phyloP scores from a whole-genome alignment of 805 yeast genomes.

The Schwanniomyces yamadae region DNA sequence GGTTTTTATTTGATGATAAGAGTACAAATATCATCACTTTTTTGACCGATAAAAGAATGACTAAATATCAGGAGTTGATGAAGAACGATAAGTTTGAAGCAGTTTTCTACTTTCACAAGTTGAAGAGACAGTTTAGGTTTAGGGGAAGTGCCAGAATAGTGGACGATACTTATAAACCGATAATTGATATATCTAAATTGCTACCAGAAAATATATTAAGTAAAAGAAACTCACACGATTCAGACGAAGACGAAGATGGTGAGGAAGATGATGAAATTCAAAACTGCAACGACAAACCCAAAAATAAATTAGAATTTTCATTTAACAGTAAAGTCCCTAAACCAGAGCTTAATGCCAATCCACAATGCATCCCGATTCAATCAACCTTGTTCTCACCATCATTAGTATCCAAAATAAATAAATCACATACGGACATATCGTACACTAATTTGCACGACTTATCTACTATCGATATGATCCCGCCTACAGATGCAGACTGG shows the following conservation, averaged over 20 bases:
- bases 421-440: constrained; percentile 23
- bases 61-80: constrained; percentile 54
- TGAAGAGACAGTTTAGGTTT: constrained; percentile 69
- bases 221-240: constrained; percentile 10
- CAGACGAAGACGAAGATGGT: constrained; percentile 15
- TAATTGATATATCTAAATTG: constrained; percentile 28
- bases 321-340: constrained; percentile 1
- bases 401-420: constrained; percentile 18
- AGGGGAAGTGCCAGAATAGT: constrained; percentile 60
- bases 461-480: constrained; percentile 22
- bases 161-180: constrained; percentile 31
- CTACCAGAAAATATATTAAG: constrained; percentile 26
- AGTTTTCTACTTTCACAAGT: constrained; percentile 65
- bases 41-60: constrained; percentile 70
- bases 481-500: constrained; percentile 69
- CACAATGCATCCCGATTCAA: constrained; percentile 3
- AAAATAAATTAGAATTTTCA: constrained; percentile 1
- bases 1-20: constrained; percentile 70
- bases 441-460: constrained; percentile 28
- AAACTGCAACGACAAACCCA: background rate
- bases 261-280: constrained; percentile 14
- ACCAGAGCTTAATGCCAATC: background rate
- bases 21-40: constrained; percentile 66
- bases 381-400: constrained; percentile 22
- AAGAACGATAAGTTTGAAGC: constrained; percentile 61